A percentile compares a stretch with the other conserved stretches of the same genome.
Evolutionary conservation across 2,329 filamentous ascomycete species (phyloP).

Genomic region (Colletotrichum brevisporum): DNA sequence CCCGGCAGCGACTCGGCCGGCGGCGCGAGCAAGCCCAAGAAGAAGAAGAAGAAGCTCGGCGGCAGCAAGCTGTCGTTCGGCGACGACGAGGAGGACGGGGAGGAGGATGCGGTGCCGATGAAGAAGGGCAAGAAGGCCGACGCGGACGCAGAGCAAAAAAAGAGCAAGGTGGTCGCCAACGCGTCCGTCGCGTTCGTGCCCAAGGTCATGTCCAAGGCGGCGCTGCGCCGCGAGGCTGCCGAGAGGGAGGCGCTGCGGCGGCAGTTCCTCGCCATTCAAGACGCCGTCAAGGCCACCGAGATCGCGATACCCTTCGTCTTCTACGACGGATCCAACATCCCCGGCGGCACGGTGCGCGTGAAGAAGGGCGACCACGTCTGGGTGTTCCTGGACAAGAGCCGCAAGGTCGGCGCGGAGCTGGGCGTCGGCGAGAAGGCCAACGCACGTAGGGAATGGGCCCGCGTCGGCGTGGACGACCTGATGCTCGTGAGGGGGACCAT

Average conservation of each 20-base stretch:
- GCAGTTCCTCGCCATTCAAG: conserved; percentile 87
- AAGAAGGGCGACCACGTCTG: conserved; percentile 95
- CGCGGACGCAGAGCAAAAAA: conserved; percentile 45
- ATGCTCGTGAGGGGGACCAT: conserved; percentile 92
- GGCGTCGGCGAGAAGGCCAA: conserved; percentile 80
- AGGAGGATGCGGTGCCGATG: conserved; percentile 47
- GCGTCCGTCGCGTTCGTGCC: conserved; percentile 74
- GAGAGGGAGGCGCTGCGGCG: conserved; percentile 83
- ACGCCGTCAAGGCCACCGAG: conserved; percentile 89
- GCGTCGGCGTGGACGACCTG: conserved; percentile 94
- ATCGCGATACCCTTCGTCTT: conserved; percentile 96
- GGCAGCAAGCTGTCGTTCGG: conserved; percentile 74
- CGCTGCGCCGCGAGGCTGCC: conserved; percentile 82
- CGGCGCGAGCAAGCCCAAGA: conserved; percentile 54
- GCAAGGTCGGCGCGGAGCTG: conserved; percentile 89
- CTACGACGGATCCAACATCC: conserved; percentile 93
- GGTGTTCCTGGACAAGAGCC: conserved; percentile 92
- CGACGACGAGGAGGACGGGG: conserved; percentile 66
- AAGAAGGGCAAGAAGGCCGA: conserved; percentile 41
- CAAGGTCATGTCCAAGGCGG: conserved; percentile 78
- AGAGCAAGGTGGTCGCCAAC: conserved; percentile 73
- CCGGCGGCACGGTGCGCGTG: conserved; percentile 85
- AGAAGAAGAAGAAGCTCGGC: conserved; percentile 60
- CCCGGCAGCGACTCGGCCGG: conserved; percentile 51
- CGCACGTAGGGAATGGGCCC: conserved; percentile 86